Evolutionary conservation across 352 stramenopile species (phyloP), one percentile per base, ranked within the genome.

Genomic region (Detonula confervacea): DNA sequence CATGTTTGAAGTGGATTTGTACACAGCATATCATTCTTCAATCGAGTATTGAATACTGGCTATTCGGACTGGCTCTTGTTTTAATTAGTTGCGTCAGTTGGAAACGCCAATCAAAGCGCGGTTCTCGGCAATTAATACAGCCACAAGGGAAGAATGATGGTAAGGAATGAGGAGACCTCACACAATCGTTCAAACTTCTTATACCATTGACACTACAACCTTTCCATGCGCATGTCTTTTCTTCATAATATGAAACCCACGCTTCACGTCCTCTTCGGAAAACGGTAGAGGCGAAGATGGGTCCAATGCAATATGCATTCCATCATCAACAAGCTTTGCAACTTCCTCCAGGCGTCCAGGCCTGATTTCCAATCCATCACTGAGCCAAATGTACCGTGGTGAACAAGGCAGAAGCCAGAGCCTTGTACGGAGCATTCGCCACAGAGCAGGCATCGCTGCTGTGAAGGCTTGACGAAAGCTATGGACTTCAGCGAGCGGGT

Each of bases 181-280:
- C 33, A 42, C 33, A 42, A 12, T 42, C 5, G 5, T 42, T 42
- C 33, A 11, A 42, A 11, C 20, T 62, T 20, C 52, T 7, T 72
- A 18, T 22, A 22, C 9, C 3, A 65, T 74, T 22, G 16, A 46
- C 22, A 83, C 60, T 25, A 86, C 61, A 8, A 83, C 46, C 22
- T 83, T 83, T 25, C 78, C 78, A 80, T 83, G 78, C 0, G 72
- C 73, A 60, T 69, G 33, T 20, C 52, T 77, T 14, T 59, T 35
- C 39, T 73, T 5, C 64, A 73, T 69, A 2, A 80, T 7, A 11
- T 55, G 12, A 54, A 83, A 83, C 0, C 39, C 78, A 33, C 37
- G 30, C 12, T 64, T 79, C 16, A 83, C 78, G 24, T 59, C 72
- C 16, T 79, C 59, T 59, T 74, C 54, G 6, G 55, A 61, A 55